Percentiles rank a stretch among this genome's conserved stretches.
Evolutionary conservation across 2,329 filamentous ascomycete genomes (phyloP).

Genomic region (Cercospora beticola): DNA sequence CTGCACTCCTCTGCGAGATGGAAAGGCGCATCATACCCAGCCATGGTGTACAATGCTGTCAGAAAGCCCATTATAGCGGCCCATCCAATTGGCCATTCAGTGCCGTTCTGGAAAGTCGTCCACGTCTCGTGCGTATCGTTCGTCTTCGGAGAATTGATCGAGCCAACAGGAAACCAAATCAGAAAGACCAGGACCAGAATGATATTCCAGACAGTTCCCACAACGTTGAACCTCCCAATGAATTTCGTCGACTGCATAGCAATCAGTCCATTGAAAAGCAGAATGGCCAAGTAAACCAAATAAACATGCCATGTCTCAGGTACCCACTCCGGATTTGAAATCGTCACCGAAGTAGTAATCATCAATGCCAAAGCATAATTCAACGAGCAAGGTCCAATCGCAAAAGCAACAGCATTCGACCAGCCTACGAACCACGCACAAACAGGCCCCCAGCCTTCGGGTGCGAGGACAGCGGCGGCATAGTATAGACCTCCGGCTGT

Average conservation of each 20-base stretch:
- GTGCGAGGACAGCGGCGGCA: slow-evolving; percentile 37
- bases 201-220: slow-evolving; percentile 36
- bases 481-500: slow-evolving; percentile 45
- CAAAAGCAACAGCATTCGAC: slow-evolving; percentile 36
- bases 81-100: slow-evolving; percentile 37
- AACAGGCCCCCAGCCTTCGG: slow-evolving; percentile 34
- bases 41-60: slow-evolving; percentile 49
- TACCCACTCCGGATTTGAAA: slow-evolving; percentile 37
- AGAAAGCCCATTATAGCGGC: slow-evolving; percentile 43
- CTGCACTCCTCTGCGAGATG: slow-evolving; percentile 39
- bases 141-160: slow-evolving; percentile 35
- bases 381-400: slow-evolving; percentile 36
- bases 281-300: slow-evolving; percentile 35
- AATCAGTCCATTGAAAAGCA: slow-evolving; percentile 37
- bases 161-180: slow-evolving; percentile 40
- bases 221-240: slow-evolving; percentile 33
- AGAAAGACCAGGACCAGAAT: slow-evolving; percentile 38
- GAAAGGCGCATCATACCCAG: slow-evolving; percentile 37
- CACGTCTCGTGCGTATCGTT: slow-evolving; percentile 23
- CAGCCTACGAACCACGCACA: slow-evolving; percentile 35
- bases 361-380: slow-evolving; percentile 40
- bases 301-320: slow-evolving; percentile 40
- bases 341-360: slow-evolving; percentile 38
- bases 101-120: slow-evolving; percentile 30
- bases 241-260: slow-evolving; percentile 40